Percentiles rank a stretch among this genome's conserved stretches.
Evolutionary conservation across 306 rosid species (phyloP).

Genomic region (cucumber (Cucumis sativus)): Cucumber_9930_V3 NC_026661.2:10160501-10161000

Average conservation of each 20-base stretch:
- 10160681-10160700: background rate
- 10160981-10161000: background rate
- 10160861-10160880: background rate
- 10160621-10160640: background rate
- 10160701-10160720: background rate
- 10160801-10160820: background rate
- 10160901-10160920: background rate
- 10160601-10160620: background rate
- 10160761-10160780: background rate
- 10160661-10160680: background rate
- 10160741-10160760: background rate
- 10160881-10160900: background rate
- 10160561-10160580: background rate
- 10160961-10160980: background rate
- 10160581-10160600: background rate
- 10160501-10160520: background rate
- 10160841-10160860: background rate
- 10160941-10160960: background rate
- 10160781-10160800: background rate
- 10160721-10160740: background rate
- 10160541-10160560: background rate
- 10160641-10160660: background rate
- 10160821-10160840: background rate
- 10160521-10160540: background rate
- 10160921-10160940: background rate